Evolutionary conservation across 257 asterid genomes (phyloP), one percentile per base, ranked within the genome.

Genomic region (Nyctanthes arbortristis): DNA sequence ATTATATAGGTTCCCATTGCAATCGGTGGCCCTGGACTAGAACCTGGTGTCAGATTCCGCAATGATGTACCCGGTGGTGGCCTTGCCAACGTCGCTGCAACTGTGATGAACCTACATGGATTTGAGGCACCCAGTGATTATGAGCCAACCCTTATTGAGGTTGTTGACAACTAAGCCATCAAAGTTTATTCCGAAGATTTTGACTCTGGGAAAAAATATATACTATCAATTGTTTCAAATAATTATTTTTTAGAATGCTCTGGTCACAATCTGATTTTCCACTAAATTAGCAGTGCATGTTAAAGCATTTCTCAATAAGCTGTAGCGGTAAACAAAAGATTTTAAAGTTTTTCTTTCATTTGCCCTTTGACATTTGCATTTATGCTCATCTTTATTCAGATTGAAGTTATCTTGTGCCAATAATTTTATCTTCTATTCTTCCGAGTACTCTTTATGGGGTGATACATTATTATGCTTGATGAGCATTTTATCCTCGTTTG

Each of bases 81-180:
- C 25, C 95, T 93, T 20, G 99, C 97, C 24, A 93, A 93, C 29
- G 98, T 93, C 22, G 97, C 98, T 62, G 90, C 98, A 37, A 93
- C 98, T 0, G 95, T 91, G 34, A 93, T 93, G 82, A 93, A 91
- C 82, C 75, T 93, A 18, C 98, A 93, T 7, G 97, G 97, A 3
- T 79, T 80, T 8, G 92, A 85, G 82, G 97, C 97, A 2, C 97
- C 97, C 1, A 61, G 75, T 25, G 99, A 93, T 75, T 93, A 93
- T 18, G 99, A 93, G 91, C 47, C 97, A 40, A 93, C 96, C 81
- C 80, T 93, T 30, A 89, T 93, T 28, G 97, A 93, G 80, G 93
- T 91, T 20, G 91, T 71, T 52, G 96, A 84, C 77, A 81, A 79
- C 31, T 87, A 89, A 87, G 68, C 40, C 11, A 35, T 18, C 5